Evolutionary conservation across 192 early-diverging fungal genomes (phyloP).

Genomic region (Cladochytrium replicatum): DNA sequence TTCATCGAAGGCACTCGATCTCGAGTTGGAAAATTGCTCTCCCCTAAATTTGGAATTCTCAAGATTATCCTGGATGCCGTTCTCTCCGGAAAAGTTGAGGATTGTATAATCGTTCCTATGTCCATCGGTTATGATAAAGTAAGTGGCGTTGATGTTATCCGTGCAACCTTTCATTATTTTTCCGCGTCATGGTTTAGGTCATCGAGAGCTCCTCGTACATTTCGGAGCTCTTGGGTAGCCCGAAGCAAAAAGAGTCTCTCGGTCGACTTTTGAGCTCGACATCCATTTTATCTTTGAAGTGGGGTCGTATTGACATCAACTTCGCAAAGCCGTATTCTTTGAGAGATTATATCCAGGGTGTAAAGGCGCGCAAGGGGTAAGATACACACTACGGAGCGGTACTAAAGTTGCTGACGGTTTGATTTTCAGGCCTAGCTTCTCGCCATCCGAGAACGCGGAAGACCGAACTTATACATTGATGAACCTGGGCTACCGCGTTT

Average conservation of each 20-base stretch:
- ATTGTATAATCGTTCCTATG: slow-evolving; percentile 69
- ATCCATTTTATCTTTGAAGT: slow-evolving; percentile 51
- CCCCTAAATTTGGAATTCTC: slow-evolving; percentile 71
- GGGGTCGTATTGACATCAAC: slow-evolving; percentile 77
- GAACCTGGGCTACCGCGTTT: slow-evolving; percentile 56
- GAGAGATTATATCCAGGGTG: slow-evolving; percentile 50
- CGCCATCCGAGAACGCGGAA: slow-evolving; percentile 17
- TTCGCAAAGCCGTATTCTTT: slow-evolving; percentile 68
- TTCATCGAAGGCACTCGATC: slow-evolving; percentile 78
- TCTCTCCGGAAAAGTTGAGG: slow-evolving; percentile 42
- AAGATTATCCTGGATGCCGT: slow-evolving; percentile 75
- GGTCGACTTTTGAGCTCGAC: slow-evolving; percentile 52
- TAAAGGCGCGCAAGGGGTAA: slow-evolving; percentile 47
- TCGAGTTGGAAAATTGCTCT: slow-evolving; percentile 68
- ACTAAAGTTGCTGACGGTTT: background rate
- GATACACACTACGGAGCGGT: slow-evolving; percentile 3
- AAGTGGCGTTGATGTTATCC: too few species aligned
- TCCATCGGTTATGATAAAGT: slow-evolving; percentile 78
- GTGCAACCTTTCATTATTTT: background rate
- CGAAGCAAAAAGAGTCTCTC: slow-evolving; percentile 71
- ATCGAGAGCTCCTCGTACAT: slow-evolving; percentile 74
- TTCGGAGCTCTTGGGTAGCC: slow-evolving; percentile 66
- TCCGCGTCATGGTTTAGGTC: slow-evolving; percentile 8
- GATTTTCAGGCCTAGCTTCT: slow-evolving; percentile 5
- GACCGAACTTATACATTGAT: slow-evolving; percentile 51